Conservation (phyloP, 2,329 filamentous ascomycete species). For the Alternaria triticina region DNA sequence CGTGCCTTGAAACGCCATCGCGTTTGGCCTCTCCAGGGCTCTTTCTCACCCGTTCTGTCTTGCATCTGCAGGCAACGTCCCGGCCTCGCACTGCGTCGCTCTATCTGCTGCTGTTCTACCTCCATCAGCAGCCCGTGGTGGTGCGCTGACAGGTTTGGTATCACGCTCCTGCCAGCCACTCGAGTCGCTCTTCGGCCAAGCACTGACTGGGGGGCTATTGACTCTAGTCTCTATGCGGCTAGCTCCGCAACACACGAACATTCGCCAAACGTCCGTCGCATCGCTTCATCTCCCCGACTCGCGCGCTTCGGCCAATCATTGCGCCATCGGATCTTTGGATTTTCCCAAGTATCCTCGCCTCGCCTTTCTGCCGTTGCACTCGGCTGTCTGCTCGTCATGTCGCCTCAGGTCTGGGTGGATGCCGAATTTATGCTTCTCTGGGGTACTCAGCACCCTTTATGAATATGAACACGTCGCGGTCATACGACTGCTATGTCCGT, state of each 20-base stretch:
- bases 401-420: slow-evolving; percentile 6
- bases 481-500: not conserved
- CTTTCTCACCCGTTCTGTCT: slow-evolving; percentile 13
- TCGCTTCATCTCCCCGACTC: slow-evolving; percentile 48
- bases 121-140: slow-evolving; percentile 10
- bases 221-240: slow-evolving; percentile 17
- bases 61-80: slow-evolving; percentile 15
- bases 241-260: slow-evolving; percentile 19
- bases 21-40: slow-evolving; percentile 8
- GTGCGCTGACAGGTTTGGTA: slow-evolving; percentile 18
- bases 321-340: not conserved
- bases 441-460: not conserved
- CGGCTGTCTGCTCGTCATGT: slow-evolving; percentile 5
- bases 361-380: slow-evolving; percentile 8
- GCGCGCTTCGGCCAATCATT: slow-evolving; percentile 32
- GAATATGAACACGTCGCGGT: not conserved
- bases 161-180: slow-evolving; percentile 14
- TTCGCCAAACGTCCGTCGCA: slow-evolving; percentile 37
- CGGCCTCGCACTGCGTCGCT: slow-evolving; percentile 2
- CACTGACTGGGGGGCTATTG: slow-evolving; percentile 17
- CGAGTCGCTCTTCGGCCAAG: slow-evolving; percentile 3
- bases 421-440: not conserved
- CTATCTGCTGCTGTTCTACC: slow-evolving; percentile 20
- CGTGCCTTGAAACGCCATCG: slow-evolving; percentile 35
- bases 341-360: slow-evolving; percentile 20